A percentile compares a stretch with the other conserved stretches of the same genome.
These are phyloP conservation scores for Trichoderma sp. DNA, from an alignment of 2,329 filamentous ascomycete species.

Conservation along the genomic window DNA sequence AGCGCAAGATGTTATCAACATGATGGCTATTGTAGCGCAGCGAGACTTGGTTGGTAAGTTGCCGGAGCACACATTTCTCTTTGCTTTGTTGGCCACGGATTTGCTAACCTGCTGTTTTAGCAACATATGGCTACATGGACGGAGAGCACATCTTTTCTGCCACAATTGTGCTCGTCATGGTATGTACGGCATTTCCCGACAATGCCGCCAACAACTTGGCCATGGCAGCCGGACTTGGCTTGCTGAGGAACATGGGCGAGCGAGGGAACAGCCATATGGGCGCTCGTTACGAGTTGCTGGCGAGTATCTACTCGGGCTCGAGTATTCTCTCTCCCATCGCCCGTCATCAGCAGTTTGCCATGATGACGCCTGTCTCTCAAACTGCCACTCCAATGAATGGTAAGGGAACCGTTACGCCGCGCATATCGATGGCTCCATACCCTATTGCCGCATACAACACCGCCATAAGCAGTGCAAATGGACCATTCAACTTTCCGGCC, in stretches of 20 bases:
- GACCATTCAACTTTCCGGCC: constrained; percentile 27
- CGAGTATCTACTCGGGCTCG: constrained; percentile 26
- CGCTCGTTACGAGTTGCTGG: constrained; percentile 28
- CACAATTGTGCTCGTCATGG: constrained; percentile 52
- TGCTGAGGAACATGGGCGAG: constrained; percentile 50
- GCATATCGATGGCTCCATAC: constrained; percentile 16
- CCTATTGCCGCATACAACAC: constrained; percentile 3
- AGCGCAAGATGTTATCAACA: constrained; percentile 40
- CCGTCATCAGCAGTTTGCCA: neutral
- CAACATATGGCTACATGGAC: constrained; percentile 57
- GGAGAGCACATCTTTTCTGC: constrained; percentile 55
- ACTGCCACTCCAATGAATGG: neutral
- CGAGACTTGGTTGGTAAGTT: constrained; percentile 44
- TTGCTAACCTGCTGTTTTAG: constrained; percentile 22
- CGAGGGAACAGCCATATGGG: constrained; percentile 49
- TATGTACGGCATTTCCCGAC: constrained; percentile 50
- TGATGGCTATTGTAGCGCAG: constrained; percentile 25
- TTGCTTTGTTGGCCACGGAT: neutral
- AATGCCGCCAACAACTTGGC: constrained; percentile 40
- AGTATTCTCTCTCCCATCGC: constrained; percentile 24
- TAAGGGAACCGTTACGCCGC: neutral
- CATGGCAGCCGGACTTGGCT: constrained; percentile 45
- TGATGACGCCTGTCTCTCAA: neutral
- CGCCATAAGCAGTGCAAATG: neutral
- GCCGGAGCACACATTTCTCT: neutral